phyloP scores from a whole-genome alignment of 306 rosid genomes.

The Vicia sativa region DNA sequence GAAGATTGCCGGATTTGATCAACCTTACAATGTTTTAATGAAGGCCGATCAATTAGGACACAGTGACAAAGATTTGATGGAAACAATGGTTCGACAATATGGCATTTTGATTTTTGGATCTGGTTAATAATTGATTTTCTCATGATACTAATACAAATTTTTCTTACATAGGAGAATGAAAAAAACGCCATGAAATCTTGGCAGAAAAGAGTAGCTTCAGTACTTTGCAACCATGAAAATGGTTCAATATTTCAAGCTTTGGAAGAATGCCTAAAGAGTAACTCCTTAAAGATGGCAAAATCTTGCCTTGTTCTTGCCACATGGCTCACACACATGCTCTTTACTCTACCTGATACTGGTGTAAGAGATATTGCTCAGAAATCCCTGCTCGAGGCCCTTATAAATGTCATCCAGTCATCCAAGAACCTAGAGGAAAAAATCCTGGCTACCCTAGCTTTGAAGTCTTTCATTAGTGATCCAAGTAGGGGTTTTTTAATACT shows the following conservation, averaged over 20 bases:
- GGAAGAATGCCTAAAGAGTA: slow-evolving; percentile 80
- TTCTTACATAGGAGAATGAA: slow-evolving; percentile 70
- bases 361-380: slow-evolving; percentile 63
- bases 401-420: slow-evolving; percentile 74
- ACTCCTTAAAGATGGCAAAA: slow-evolving; percentile 65
- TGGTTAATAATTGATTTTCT: slow-evolving; percentile 29
- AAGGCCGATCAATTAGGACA: slow-evolving; percentile 60
- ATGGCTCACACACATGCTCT: slow-evolving; percentile 90
- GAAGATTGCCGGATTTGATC: slow-evolving; percentile 82
- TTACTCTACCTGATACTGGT: slow-evolving; percentile 84
- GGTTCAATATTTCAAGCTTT: slow-evolving; percentile 85
- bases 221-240: slow-evolving; percentile 82
- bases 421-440: slow-evolving; percentile 79
- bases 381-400: slow-evolving; percentile 71
- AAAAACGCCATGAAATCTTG: slow-evolving; percentile 69
- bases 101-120: slow-evolving; percentile 33
- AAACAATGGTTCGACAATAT: slow-evolving; percentile 59
- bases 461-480: slow-evolving; percentile 64
- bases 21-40: slow-evolving; percentile 71
- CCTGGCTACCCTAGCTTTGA: slow-evolving; percentile 76
- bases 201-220: slow-evolving; percentile 80
- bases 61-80: slow-evolving; percentile 51
- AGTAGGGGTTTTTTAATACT: slow-evolving; percentile 45
- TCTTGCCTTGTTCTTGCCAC: slow-evolving; percentile 82
- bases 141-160: slow-evolving; percentile 30